A percentile compares a stretch with the other conserved stretches of the same genome.
These are phyloP conservation scores for Puya raimondii DNA, from an alignment of 176 grass and related monocot genomes.

Conservation along the genomic window DNA sequence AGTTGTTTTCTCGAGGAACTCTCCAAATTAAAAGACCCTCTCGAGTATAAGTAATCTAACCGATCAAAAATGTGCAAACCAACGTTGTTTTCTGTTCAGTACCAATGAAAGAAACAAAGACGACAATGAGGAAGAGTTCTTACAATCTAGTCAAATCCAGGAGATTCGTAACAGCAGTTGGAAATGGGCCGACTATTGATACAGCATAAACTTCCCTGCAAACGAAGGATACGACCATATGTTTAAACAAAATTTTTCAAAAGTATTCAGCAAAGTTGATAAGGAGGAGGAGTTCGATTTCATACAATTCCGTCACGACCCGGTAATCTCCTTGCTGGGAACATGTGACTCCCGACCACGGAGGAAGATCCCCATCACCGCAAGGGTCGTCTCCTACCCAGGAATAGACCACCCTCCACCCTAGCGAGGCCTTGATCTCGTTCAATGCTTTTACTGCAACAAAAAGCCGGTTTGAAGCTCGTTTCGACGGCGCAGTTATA, in stretches of 20 bases:
- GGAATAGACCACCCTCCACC: constrained; percentile 96
- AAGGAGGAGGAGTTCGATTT: constrained; percentile 8
- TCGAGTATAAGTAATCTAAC: not conserved
- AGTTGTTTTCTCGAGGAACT: not conserved
- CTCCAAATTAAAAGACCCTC: not conserved
- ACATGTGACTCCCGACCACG: constrained; percentile 97
- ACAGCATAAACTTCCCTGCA: constrained; percentile 99
- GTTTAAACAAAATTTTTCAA: too few species aligned
- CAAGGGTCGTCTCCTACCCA: constrained; percentile 98
- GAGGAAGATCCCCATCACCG: constrained; percentile 76
- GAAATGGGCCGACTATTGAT: constrained; percentile 93
- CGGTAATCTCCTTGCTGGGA: constrained; percentile 93
- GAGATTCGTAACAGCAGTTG: constrained; percentile 92
- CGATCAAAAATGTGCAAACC: not conserved
- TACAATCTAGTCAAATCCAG: constrained; percentile 91
- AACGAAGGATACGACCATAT: constrained; percentile 1
- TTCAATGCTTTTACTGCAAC: constrained; percentile 96
- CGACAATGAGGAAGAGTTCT: constrained; percentile 27
- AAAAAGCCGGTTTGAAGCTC: constrained; percentile 13
- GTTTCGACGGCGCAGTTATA: not conserved
- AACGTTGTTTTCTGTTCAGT: not conserved
- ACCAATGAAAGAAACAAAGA: not conserved
- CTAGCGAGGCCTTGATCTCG: constrained; percentile 89
- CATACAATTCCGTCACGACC: constrained; percentile 95
- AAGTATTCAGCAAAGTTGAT: not conserved